Conservation (phyloP, 108 stramenopile species). For the Licmophora abbreviata region DNA sequence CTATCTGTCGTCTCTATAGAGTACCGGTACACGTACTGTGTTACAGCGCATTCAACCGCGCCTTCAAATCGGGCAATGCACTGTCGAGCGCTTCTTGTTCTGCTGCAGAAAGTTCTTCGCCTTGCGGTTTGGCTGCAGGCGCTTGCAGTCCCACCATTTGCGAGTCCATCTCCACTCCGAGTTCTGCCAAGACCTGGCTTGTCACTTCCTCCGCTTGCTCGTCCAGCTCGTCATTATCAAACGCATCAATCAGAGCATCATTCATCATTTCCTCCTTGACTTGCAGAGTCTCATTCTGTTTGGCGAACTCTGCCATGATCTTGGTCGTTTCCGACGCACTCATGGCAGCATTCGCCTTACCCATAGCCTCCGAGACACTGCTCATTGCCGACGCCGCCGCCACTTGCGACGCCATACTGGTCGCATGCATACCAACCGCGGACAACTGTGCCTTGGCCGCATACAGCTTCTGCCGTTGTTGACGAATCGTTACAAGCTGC, state of each 20-base stretch:
- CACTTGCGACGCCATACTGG: slow-evolving; percentile 61
- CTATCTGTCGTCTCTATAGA: no score
- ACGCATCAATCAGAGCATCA: slow-evolving; percentile 73
- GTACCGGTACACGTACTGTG: neutral
- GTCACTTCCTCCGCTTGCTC: slow-evolving; percentile 74
- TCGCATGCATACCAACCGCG: slow-evolving; percentile 75
- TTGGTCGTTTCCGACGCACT: slow-evolving; percentile 58
- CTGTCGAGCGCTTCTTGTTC: slow-evolving; percentile 60
- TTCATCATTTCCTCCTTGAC: slow-evolving; percentile 82
- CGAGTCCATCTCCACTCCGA: slow-evolving; percentile 74
- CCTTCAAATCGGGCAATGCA: slow-evolving; percentile 65
- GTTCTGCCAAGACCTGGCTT: slow-evolving; percentile 70
- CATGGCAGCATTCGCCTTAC: slow-evolving; percentile 55
- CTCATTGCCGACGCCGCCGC: slow-evolving; percentile 50
- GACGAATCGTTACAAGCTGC: slow-evolving; percentile 60
- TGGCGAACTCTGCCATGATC: slow-evolving; percentile 62
- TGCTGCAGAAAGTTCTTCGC: slow-evolving; percentile 23
- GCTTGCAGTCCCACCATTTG: slow-evolving; percentile 73
- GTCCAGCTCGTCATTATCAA: slow-evolving; percentile 69
- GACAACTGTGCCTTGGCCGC: slow-evolving; percentile 63
- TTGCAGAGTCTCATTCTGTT: slow-evolving; percentile 52
- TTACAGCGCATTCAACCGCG: slow-evolving; percentile 73
- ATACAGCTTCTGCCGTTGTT: slow-evolving; percentile 56
- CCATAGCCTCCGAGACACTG: slow-evolving; percentile 45
- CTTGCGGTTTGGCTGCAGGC: slow-evolving; percentile 35